Evolutionary conservation across 345 rosid genomes (phyloP), one percentile per base, ranked within the genome.

Genomic region (Arabidopsis suecica): DNA sequence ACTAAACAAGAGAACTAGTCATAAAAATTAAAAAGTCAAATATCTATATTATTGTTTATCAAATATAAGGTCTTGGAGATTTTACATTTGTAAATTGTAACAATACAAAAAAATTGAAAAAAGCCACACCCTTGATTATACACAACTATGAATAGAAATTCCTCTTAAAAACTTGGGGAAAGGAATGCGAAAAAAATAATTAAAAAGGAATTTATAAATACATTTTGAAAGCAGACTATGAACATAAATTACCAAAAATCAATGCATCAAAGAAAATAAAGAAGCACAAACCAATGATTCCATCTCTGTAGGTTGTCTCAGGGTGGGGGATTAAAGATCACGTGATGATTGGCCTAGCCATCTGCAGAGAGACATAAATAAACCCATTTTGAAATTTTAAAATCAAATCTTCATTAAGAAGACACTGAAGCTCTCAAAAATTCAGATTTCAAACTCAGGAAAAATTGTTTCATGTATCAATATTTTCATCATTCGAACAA

Each of bases 311-410:
- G 61, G 48, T 25, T 61, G 78, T 68, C 61, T 87, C 77, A 84
- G 54, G 83, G 59, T 65, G 84, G 84, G 69, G 38, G 54, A 38
- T 67, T 79, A 88, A 59, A 79, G 87, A 85, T 89, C 92, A 61
- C 85, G 82, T 5, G 86, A 87, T 61, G 71, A 86, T 78, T 88
- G 98, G 64, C 92, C 83, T 73, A 91, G 89, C 98, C 98, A 93
- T 84, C 98, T 93, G 88, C 89, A 37, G 4, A 34, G 18, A 56
- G 10, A 36, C 65, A 65, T 13, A 55, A 74, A 50, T 9, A 44
- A 25, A 40, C 7, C 28, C 60, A 34, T 63, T 41, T 70, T 20
- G 25, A 45, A 48, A 5, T 40, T 57, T 56, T 6, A 23, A 37
- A 66, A 47, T 12, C 30, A 59, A 8, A 59, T 38, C 41, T 45